Conservation (phyloP, 352 stramenopile genomes). For the Phytophthora quininea region DNA sequence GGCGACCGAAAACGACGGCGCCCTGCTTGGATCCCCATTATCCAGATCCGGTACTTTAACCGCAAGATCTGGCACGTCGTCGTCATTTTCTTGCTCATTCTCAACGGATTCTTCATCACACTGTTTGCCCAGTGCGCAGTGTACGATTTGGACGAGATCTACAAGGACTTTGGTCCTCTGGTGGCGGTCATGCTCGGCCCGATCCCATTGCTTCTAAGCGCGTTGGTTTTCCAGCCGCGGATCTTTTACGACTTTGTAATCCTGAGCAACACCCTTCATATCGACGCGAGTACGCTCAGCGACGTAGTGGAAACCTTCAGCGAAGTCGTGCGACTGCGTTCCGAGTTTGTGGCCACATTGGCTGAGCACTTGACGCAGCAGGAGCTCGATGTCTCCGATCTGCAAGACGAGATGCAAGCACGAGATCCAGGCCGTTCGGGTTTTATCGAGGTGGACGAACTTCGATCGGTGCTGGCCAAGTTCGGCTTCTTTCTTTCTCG, state of each 20-base stretch:
- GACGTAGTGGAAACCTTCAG: slow-evolving; percentile 59
- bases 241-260: slow-evolving; percentile 67
- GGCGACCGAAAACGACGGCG: not conserved
- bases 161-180: slow-evolving; percentile 33
- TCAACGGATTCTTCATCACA: slow-evolving; percentile 68
- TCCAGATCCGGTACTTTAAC: slow-evolving; percentile 48
- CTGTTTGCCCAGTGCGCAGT: slow-evolving; percentile 63
- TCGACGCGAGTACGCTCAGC: slow-evolving; percentile 53
- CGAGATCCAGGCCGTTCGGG: slow-evolving; percentile 37
- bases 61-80: slow-evolving; percentile 58
- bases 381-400: slow-evolving; percentile 23
- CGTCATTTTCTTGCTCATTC: slow-evolving; percentile 52
- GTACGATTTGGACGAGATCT: slow-evolving; percentile 44
- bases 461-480: no score
- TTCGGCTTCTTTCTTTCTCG: no score
- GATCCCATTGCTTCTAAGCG: slow-evolving; percentile 49
- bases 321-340: slow-evolving; percentile 53
- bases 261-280: slow-evolving; percentile 48
- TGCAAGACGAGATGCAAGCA: slow-evolving; percentile 30
- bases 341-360: slow-evolving; percentile 47
- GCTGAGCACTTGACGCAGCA: slow-evolving; percentile 24
- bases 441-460: slow-evolving; percentile 41
- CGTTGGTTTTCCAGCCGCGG: slow-evolving; percentile 59
- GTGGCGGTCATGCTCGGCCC: slow-evolving; percentile 35
- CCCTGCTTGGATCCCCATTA: not conserved